Conservation (phyloP, 2,329 filamentous ascomycete species). For the Calonectria naviculata region DNA sequence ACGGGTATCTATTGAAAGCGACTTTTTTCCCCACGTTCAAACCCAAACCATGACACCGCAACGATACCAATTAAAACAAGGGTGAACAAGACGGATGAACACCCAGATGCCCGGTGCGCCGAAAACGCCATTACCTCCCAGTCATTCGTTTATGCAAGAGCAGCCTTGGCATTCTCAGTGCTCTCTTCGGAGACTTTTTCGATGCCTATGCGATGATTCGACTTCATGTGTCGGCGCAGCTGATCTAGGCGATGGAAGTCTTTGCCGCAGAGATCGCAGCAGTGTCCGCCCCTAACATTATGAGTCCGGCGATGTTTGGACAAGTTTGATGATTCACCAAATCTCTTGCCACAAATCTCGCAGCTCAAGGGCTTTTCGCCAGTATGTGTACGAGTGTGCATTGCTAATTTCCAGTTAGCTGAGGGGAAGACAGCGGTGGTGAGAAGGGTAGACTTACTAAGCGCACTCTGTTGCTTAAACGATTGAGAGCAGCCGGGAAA, state of each 20-base stretch:
- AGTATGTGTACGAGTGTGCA: slow-evolving; percentile 75
- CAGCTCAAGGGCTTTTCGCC: slow-evolving; percentile 72
- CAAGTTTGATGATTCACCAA: slow-evolving; percentile 74
- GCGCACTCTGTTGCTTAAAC: slow-evolving; percentile 75
- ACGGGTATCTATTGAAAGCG: slow-evolving; percentile 1
- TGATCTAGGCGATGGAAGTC: slow-evolving; percentile 71
- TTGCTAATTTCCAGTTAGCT: slow-evolving; percentile 56
- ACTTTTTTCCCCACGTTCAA: neutral
- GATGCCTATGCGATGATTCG: slow-evolving; percentile 43
- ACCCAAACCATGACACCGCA: neutral
- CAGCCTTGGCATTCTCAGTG: neutral
- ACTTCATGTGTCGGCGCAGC: slow-evolving; percentile 63
- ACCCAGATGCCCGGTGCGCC: neutral
- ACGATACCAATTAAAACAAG: neutral
- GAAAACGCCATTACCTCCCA: neutral
- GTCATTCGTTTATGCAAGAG: neutral
- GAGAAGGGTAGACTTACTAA: slow-evolving; percentile 60
- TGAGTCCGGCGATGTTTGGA: slow-evolving; percentile 75
- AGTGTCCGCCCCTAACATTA: slow-evolving; percentile 61
- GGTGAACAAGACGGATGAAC: neutral
- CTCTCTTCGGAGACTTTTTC: neutral
- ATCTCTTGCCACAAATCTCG: slow-evolving; percentile 67
- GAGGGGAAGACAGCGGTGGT: neutral
- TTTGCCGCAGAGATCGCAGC: slow-evolving; percentile 65
- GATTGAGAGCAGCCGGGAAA: slow-evolving; percentile 62